Evolutionary conservation across 352 stramenopile genomes (phyloP), one percentile per base, ranked within the genome.

Genomic region (Globisporangium recalcitrans): DNA sequence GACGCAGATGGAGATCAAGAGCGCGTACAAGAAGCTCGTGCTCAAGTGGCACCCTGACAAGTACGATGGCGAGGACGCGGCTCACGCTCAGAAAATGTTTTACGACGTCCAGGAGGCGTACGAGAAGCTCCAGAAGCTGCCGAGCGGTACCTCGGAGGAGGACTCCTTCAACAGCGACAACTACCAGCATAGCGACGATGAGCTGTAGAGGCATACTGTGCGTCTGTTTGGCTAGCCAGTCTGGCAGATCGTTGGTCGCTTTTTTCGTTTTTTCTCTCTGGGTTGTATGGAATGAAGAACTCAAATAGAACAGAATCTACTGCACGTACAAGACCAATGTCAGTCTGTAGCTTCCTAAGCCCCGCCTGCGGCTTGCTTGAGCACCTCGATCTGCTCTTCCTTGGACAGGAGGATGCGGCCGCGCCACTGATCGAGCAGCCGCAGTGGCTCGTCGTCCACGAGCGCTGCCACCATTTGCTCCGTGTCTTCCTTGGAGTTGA

Each of bases 401-500:
- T 77, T 76, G 6, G 73, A 85, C 14, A 86, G 46, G 0, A 69
- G 71, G 27, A 91, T 77, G 55, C 83, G 82, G 16, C 83, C 83
- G 11, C 83, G 77, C 83, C 83, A 93, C 10, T 87, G 72, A 14
- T 84, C 60, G 22, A 58, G 65, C 19, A 90, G 46, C 4, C 73
- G 66, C 53, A 89, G 62, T 24, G 78, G 74, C 42, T 84, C 61
- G 24, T 79, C 40, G 31, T 72, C 67, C 7, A 70, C 68, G 46
- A 87, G 56, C 2, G 78, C 77, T 0, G 72, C 54, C 14, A 91
- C 42, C 38, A 90, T 71, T 1, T 51, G 51, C 31, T 73, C 65
- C 0, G 74, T 78, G 52, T 86, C 82, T 13, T 73, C 61, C 56
- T 78, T 64, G 16, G 76, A 64, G 57, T 93, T 93, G 1, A 93